phyloP scores from a whole-genome alignment of 2,329 filamentous ascomycete species.

The Phialocephala sp. region DNA sequence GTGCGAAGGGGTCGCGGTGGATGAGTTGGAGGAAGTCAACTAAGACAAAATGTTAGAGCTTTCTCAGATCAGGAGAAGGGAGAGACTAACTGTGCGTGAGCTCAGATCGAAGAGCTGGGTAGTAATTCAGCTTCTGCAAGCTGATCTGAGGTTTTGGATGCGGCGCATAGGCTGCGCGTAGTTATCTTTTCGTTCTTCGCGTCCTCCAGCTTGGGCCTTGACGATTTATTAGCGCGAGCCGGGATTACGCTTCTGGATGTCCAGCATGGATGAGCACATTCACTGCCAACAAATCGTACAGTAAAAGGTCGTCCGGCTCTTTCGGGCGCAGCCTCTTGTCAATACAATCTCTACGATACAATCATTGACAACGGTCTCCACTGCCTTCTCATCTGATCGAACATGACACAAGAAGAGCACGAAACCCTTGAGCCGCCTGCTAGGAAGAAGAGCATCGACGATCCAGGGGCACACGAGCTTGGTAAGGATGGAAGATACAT shows the following conservation, averaged over 20 bases:
- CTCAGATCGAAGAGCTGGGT: slow-evolving; percentile 13
- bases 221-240: slow-evolving; percentile 24
- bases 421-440: slow-evolving; percentile 49
- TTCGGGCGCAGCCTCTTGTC: slow-evolving; percentile 10
- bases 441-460: slow-evolving; percentile 50
- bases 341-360: not conserved
- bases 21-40: not conserved
- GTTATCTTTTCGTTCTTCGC: slow-evolving; percentile 20
- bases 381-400: slow-evolving; percentile 1
- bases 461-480: slow-evolving; percentile 65
- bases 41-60: slow-evolving; percentile 13
- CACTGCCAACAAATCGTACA: slow-evolving; percentile 8
- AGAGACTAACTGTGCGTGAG: slow-evolving; percentile 1
- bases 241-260: slow-evolving; percentile 8
- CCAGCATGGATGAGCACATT: not conserved
- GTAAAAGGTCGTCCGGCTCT: slow-evolving; percentile 8
- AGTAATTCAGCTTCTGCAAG: slow-evolving; percentile 25
- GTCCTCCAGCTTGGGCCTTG: slow-evolving; percentile 19
- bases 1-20: not conserved
- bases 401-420: slow-evolving; percentile 42
- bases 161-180: slow-evolving; percentile 33
- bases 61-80: not conserved
- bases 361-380: not conserved
- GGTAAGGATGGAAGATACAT: slow-evolving; percentile 47
- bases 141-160: slow-evolving; percentile 16